phyloP scores from a whole-genome alignment of 1,284 basidiomycete genomes.

The Amylostereum chailletii region DNA sequence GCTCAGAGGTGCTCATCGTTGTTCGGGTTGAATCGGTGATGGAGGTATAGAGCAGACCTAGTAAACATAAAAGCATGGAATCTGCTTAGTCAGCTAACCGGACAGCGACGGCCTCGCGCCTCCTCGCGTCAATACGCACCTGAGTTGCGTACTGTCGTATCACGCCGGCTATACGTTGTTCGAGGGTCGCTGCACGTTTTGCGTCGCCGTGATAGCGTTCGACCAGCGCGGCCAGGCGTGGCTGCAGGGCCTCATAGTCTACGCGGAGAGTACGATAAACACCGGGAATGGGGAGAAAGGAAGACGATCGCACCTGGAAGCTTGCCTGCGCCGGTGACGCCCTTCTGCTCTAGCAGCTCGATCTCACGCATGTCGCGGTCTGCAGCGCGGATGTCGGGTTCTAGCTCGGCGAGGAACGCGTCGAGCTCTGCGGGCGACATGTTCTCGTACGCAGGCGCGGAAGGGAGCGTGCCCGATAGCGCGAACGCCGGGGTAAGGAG shows the following conservation, averaged over 20 bases:
- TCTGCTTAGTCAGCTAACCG: too few relatives aligned
- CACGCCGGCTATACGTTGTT: conserved; percentile 51
- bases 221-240: conserved; percentile 50
- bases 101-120: too few relatives aligned
- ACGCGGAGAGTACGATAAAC: neutral
- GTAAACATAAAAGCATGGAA: too few relatives aligned
- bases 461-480: conserved; percentile 44
- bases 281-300: neutral
- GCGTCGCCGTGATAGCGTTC: conserved; percentile 52
- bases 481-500: conserved; percentile 67
- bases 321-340: conserved; percentile 62
- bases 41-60: neutral
- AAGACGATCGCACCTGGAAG: conserved; percentile 38
- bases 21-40: neutral
- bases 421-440: conserved; percentile 63
- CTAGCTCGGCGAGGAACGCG: conserved; percentile 66
- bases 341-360: conserved; percentile 55
- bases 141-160: conserved; percentile 63
- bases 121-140: conserved; percentile 34
- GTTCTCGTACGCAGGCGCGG: conserved; percentile 45
- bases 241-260: conserved; percentile 58
- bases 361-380: conserved; percentile 75
- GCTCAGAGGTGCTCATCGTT: conserved; percentile 20
- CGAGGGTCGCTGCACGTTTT: conserved; percentile 43
- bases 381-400: conserved; percentile 68